A percentile compares a stretch with the other conserved stretches of the same genome.
phyloP scores from a whole-genome alignment of 192 early-diverging fungal genomes.

The Chytriomyces sp. region DNA sequence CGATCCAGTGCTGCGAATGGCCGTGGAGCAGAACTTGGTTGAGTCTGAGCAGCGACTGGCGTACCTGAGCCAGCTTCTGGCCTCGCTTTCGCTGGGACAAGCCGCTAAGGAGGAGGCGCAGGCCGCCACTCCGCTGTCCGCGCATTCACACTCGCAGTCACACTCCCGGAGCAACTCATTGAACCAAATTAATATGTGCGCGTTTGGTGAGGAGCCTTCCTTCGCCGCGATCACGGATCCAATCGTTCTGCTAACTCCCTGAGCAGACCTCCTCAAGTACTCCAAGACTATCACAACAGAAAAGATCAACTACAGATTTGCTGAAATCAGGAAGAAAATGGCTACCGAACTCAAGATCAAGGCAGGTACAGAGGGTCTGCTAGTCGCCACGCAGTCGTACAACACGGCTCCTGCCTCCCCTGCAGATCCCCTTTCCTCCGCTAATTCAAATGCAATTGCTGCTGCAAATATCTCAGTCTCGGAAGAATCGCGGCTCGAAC shows the following conservation, averaged over 20 bases:
- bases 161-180: too few species aligned
- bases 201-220: too few species aligned
- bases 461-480: neutral
- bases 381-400: slow-evolving; percentile 25
- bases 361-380: slow-evolving; percentile 74
- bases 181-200: too few species aligned
- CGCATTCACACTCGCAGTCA: too few species aligned
- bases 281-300: neutral
- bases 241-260: too few species aligned
- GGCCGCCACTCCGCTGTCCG: neutral
- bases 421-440: slow-evolving; percentile 1
- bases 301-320: neutral
- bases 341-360: slow-evolving; percentile 88
- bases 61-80: neutral
- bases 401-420: neutral
- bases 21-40: neutral
- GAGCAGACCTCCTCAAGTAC: neutral
- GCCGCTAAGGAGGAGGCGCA: too few species aligned
- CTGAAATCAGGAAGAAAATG: slow-evolving; percentile 87
- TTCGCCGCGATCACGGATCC: too few species aligned
- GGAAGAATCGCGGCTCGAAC: slow-evolving; percentile 24
- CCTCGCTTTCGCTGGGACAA: neutral
- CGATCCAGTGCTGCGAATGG: neutral
- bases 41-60: neutral
- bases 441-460: too few species aligned